Percentiles rank a stretch among this genome's conserved stretches.
Evolutionary conservation across 441 rosid species (phyloP).

Genomic region (Omphalea diandra): DNA sequence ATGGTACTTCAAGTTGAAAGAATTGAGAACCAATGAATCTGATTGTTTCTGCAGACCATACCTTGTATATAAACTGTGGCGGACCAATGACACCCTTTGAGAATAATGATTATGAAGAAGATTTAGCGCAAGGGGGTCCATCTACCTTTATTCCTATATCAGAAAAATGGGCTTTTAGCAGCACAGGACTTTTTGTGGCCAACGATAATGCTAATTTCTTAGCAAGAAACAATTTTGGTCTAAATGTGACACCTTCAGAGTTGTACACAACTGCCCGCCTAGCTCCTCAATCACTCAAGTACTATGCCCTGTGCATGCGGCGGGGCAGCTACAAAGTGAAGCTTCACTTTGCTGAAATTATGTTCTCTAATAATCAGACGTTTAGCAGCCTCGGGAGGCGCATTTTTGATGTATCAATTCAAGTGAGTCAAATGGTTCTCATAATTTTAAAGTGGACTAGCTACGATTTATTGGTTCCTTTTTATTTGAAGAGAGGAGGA

Average conservation of each 20-base stretch:
- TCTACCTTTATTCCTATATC: slow-evolving; percentile 35
- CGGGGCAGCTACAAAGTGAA: slow-evolving; percentile 57
- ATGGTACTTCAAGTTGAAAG: not conserved
- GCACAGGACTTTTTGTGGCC: slow-evolving; percentile 51
- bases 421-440: slow-evolving; percentile 42
- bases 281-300: slow-evolving; percentile 69
- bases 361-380: slow-evolving; percentile 42
- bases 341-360: slow-evolving; percentile 91
- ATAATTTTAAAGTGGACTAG: no score
- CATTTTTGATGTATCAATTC: slow-evolving; percentile 70
- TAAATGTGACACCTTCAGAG: slow-evolving; percentile 31
- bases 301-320: slow-evolving; percentile 70
- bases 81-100: slow-evolving; percentile 29
- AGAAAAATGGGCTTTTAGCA: slow-evolving; percentile 70
- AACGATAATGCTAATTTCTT: not conserved
- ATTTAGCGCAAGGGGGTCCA: slow-evolving; percentile 30
- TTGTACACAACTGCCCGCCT: slow-evolving; percentile 65
- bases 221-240: slow-evolving; percentile 28
- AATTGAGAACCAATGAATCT: not conserved
- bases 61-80: slow-evolving; percentile 81
- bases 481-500: no score
- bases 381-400: slow-evolving; percentile 66
- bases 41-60: slow-evolving; percentile 40
- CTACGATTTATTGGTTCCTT: not conserved
- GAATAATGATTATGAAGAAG: slow-evolving; percentile 44